Conservation (phyloP, 495 filamentous ascomycete species). For the Penicillium ucsense region DNA sequence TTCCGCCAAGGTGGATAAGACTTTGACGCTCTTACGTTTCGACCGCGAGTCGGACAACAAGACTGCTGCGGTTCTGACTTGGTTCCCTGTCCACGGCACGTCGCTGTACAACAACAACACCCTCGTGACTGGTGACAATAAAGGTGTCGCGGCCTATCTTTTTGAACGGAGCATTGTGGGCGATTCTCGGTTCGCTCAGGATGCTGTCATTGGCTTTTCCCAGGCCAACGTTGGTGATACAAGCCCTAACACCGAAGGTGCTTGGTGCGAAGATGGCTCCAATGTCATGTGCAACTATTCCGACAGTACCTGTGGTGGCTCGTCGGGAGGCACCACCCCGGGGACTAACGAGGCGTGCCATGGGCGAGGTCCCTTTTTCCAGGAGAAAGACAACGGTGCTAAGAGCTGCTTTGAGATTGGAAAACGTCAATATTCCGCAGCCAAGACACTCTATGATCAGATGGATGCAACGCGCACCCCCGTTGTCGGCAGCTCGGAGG, state of each 20-base stretch:
- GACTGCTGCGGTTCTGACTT: constrained; percentile 72
- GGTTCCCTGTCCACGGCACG: constrained; percentile 92
- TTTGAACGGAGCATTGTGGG: constrained; percentile 64
- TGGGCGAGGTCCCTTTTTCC: constrained; percentile 75
- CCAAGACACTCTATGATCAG: constrained; percentile 50
- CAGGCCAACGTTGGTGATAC: constrained; percentile 94
- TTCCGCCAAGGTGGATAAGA: constrained; percentile 72
- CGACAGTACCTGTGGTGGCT: constrained; percentile 70
- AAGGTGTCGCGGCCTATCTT: constrained; percentile 81
- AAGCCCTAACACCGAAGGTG: constrained; percentile 77
- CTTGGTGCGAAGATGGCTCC: constrained; percentile 70
- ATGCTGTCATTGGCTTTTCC: constrained; percentile 89
- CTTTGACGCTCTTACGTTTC: constrained; percentile 75
- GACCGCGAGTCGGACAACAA: constrained; percentile 60
- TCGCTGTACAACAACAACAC: constrained; percentile 91
- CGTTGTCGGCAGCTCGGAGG: constrained; percentile 43
- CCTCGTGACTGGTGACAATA: constrained; percentile 87
- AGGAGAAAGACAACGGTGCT: constrained; percentile 56
- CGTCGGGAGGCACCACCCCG: background rate
- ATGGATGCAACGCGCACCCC: constrained; percentile 36
- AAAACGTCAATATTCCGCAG: constrained; percentile 52
- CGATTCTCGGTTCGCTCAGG: constrained; percentile 42
- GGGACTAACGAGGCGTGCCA: constrained; percentile 63
- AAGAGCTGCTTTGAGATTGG: constrained; percentile 69
- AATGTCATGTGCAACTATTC: constrained; percentile 56